Conservation (phyloP, 2,329 filamentous ascomycete species). For the Xylaria sp. region DNA sequence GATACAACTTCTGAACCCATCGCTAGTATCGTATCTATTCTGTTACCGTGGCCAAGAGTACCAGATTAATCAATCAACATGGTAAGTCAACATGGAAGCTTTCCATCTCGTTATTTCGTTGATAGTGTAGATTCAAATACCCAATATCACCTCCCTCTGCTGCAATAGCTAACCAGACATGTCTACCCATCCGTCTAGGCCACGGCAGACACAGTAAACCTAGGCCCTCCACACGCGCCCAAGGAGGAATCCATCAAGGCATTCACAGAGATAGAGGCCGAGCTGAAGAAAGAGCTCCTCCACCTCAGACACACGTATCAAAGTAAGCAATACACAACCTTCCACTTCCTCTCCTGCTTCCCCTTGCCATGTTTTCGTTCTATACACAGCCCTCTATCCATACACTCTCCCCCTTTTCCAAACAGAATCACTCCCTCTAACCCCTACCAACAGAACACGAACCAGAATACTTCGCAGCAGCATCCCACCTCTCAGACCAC, state of each 20-base stretch:
- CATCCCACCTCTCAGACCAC: constrained; percentile 53
- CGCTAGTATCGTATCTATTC: background rate
- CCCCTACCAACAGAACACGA: constrained; percentile 57
- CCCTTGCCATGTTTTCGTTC: background rate
- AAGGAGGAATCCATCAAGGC: constrained; percentile 63
- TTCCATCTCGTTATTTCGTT: too few species aligned
- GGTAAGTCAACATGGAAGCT: constrained; percentile 7
- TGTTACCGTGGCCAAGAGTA: background rate
- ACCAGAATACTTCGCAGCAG: constrained; percentile 65
- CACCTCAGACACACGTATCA: constrained; percentile 52
- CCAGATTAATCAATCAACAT: constrained; percentile 24
- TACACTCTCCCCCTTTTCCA: too few species aligned
- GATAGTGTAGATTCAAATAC: background rate
- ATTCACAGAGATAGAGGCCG: constrained; percentile 60
- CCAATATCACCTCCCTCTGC: background rate
- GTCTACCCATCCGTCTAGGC: constrained; percentile 52
- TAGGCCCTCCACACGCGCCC: constrained; percentile 60
- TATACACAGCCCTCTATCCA: background rate
- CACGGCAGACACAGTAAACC: constrained; percentile 63
- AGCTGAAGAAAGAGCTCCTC: constrained; percentile 63
- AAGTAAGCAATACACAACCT: constrained; percentile 31
- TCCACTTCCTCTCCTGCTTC: background rate
- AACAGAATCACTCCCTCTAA: background rate
- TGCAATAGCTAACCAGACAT: background rate
- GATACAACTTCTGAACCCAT: too few species aligned